These are phyloP conservation scores for Xylariaceae sp. DNA, from an alignment of 2,329 filamentous ascomycete species.

Conservation along the genomic window DNA sequence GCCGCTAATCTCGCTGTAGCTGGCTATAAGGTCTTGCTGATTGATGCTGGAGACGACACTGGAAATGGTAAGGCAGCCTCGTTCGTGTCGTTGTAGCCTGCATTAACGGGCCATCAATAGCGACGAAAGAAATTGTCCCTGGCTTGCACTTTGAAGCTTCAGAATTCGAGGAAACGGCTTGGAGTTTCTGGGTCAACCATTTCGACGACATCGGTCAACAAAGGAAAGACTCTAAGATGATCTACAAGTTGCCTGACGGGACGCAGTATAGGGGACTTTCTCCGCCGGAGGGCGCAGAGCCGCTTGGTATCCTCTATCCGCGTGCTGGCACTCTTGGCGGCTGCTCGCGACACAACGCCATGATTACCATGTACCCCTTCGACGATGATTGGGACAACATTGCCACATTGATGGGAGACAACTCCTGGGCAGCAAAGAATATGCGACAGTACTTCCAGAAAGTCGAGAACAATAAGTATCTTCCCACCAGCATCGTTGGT, in stretches of 20 bases:
- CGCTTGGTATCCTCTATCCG: constrained; percentile 54
- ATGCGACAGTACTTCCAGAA: constrained; percentile 66
- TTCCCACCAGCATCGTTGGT: constrained; percentile 49
- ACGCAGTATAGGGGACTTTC: constrained; percentile 45
- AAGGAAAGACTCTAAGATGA: constrained; percentile 57
- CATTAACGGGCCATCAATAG: constrained; percentile 43
- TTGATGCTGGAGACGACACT: constrained; percentile 60
- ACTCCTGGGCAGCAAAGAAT: constrained; percentile 61
- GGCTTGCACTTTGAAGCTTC: constrained; percentile 53
- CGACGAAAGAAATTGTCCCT: constrained; percentile 54
- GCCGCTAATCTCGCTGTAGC: constrained; percentile 58
- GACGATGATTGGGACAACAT: constrained; percentile 66
- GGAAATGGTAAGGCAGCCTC: constrained; percentile 9
- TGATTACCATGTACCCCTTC: constrained; percentile 64
- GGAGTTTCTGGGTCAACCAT: constrained; percentile 60
- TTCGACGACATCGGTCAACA: constrained; percentile 57
- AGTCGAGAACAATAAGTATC: constrained; percentile 62
- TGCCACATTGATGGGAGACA: constrained; percentile 63
- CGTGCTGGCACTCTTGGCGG: constrained; percentile 55
- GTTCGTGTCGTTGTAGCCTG: too few species aligned
- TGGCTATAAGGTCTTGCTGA: constrained; percentile 58
- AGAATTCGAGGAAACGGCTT: constrained; percentile 51
- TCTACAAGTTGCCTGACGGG: constrained; percentile 51
- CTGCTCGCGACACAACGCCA: constrained; percentile 64
- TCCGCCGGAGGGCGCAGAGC: constrained; percentile 48